Evolutionary conservation across 1,284 basidiomycete species (phyloP).

Genomic region (Ustanciosporium gigantosporum): DNA sequence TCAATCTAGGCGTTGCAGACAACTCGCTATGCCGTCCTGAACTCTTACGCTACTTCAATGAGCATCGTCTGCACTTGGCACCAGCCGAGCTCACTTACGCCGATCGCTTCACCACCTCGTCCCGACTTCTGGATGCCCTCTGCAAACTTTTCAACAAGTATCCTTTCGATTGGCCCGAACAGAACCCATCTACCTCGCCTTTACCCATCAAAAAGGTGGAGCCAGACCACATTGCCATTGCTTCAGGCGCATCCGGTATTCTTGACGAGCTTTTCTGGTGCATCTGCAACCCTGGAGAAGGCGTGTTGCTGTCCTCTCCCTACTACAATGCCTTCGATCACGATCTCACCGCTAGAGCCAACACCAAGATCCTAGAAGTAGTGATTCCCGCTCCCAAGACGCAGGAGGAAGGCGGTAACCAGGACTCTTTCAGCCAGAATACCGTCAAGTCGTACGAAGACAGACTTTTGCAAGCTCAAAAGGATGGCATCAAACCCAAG

Average conservation of each 20-base stretch:
- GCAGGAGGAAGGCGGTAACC: neutral
- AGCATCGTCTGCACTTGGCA: slow-evolving; percentile 24
- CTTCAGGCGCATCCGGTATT: slow-evolving; percentile 41
- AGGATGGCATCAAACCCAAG: slow-evolving; percentile 17
- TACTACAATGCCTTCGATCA: slow-evolving; percentile 50
- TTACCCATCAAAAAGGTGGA: slow-evolving; percentile 23
- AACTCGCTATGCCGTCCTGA: slow-evolving; percentile 42
- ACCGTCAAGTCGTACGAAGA: slow-evolving; percentile 34
- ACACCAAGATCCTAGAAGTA: slow-evolving; percentile 29
- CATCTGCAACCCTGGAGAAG: slow-evolving; percentile 39
- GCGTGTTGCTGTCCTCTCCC: slow-evolving; percentile 40
- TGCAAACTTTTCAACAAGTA: slow-evolving; percentile 29
- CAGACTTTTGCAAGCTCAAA: slow-evolving; percentile 14
- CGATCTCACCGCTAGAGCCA: slow-evolving; percentile 29
- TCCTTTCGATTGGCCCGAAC: slow-evolving; percentile 25
- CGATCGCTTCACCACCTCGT: slow-evolving; percentile 29
- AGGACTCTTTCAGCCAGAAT: slow-evolving; percentile 5
- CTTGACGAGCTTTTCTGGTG: slow-evolving; percentile 44
- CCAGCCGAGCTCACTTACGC: slow-evolving; percentile 47
- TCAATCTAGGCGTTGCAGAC: slow-evolving; percentile 49
- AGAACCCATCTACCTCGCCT: slow-evolving; percentile 7
- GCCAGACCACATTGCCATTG: slow-evolving; percentile 43
- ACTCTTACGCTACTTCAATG: slow-evolving; percentile 31
- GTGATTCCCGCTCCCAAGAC: slow-evolving; percentile 8
- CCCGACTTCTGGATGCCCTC: slow-evolving; percentile 27